Evolutionary conservation across 768 basidiomycete genomes (phyloP).

Genomic region (Tricholoma matsutake): DNA sequence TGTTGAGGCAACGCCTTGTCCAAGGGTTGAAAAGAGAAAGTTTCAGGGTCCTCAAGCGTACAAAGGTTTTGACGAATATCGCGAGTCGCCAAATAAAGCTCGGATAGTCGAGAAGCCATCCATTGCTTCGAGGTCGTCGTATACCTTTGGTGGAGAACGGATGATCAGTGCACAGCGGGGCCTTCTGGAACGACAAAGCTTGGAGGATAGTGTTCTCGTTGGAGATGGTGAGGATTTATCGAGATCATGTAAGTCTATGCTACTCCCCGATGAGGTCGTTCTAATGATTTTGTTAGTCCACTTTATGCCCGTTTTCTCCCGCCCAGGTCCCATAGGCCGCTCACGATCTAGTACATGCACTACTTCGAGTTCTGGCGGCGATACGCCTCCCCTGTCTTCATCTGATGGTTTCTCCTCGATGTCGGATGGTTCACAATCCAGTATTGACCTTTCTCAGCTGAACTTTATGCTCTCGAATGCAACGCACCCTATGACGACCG

Average conservation of each 20-base stretch:
- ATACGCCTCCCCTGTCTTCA: conserved; percentile 68
- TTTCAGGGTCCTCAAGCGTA: conserved; percentile 30
- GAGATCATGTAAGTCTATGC: conserved; percentile 44
- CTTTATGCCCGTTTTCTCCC: conserved; percentile 56
- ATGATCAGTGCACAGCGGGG: conserved; percentile 67
- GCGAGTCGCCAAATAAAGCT: conserved; percentile 42
- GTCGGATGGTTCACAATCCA: conserved; percentile 73
- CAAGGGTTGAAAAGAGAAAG: conserved; percentile 62
- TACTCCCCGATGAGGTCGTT: conserved; percentile 6
- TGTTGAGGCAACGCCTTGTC: conserved; percentile 68
- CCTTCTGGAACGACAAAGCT: conserved; percentile 59
- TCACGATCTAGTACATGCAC: conserved; percentile 70
- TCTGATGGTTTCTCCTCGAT: conserved; percentile 63
- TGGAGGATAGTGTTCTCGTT: conserved; percentile 62
- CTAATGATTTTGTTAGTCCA: conserved; percentile 31
- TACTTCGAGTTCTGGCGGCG: conserved; percentile 57
- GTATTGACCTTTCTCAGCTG: conserved; percentile 68
- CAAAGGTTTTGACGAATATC: conserved; percentile 25
- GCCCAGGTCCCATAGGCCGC: conserved; percentile 46
- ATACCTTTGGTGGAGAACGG: conserved; percentile 61
- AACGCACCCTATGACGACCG: conserved; percentile 47
- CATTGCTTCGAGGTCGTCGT: conserved; percentile 61
- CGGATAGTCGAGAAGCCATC: conserved; percentile 62
- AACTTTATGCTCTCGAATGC: conserved; percentile 53
- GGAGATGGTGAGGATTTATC: conserved; percentile 66